Evolutionary conservation across 2,329 filamentous ascomycete genomes (phyloP), one percentile per base, ranked within the genome.

Genomic region (Ceratocystis ficicola): DNA sequence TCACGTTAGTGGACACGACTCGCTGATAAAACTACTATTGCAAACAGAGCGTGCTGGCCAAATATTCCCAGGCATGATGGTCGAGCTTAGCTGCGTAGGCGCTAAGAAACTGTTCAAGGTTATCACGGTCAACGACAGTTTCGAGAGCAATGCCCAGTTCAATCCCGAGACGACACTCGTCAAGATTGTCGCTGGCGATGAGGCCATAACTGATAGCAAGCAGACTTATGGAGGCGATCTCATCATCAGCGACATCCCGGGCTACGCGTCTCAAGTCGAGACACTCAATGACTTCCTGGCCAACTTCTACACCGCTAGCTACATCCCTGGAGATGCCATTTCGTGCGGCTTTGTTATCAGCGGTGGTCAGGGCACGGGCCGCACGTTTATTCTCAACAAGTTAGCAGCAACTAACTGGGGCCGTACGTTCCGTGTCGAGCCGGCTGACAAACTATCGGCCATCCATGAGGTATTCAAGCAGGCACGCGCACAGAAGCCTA

Each of bases 311-410:
- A 72, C 73, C 0, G 71, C 71, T 1, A 74, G 74, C 46, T 70
- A 71, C 67, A 62, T 72, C 55, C 67, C 71, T 65, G 67, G 71
- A 66, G 71, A 76, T 69, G 70, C 71, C 36, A 74, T 71, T 70
- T 76, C 81, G 0, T 80, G 82, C 64, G 85, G 84, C 0, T 81
- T 94, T 44, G 80, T 94, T 28, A 78, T 96, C 3, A 86, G 95
- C 73, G 93, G 93, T 15, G 86, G 89, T 20, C 83, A 84, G 68
- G 92, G 93, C 10, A 95, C 89, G 0, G 93, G 93, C 28, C 96
- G 96, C 76, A 87, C 85, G 0, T 80, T 88, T 69, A 78, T 96
- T 0, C 77, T 96, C 1, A 74, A 86, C 17, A 82, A 83, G 41
- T 79, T 96, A 22, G 82, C 85, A 7, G 80, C 78, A 5, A 83